phyloP scores from a whole-genome alignment of 352 stramenopile genomes.

The Thalassiosira delicatula region DNA sequence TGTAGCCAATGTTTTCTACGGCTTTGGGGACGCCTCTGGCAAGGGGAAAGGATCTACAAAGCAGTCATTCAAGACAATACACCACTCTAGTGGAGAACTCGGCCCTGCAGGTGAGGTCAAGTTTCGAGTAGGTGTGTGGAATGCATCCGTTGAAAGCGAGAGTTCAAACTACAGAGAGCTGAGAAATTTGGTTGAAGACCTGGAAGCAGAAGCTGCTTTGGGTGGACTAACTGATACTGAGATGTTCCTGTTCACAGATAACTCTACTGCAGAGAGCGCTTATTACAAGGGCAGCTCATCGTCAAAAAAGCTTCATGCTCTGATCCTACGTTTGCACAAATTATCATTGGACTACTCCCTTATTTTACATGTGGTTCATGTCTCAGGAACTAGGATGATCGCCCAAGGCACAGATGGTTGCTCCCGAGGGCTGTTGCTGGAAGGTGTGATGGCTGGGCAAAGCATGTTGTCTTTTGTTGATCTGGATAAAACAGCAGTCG shows the following conservation, averaged over 20 bases:
- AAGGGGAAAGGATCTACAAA: slow-evolving; percentile 25
- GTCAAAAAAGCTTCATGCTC: slow-evolving; percentile 39
- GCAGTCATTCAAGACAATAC: background rate
- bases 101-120: no score
- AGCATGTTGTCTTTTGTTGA: slow-evolving; percentile 1
- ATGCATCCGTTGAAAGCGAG: slow-evolving; percentile 21
- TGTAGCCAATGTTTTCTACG: slow-evolving; percentile 27
- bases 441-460: background rate
- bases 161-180: slow-evolving; percentile 62
- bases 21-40: slow-evolving; percentile 55
- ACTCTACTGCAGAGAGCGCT: slow-evolving; percentile 48
- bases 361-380: slow-evolving; percentile 52
- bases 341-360: slow-evolving; percentile 37
- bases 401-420: slow-evolving; percentile 58
- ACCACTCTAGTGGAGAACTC: background rate
- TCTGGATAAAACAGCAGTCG: background rate
- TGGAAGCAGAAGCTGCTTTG: slow-evolving; percentile 21
- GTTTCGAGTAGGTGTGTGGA: slow-evolving; percentile 34
- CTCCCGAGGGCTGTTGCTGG: slow-evolving; percentile 41
- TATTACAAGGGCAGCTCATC: slow-evolving; percentile 57
- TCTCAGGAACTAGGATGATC: slow-evolving; percentile 65
- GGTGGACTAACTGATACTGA: slow-evolving; percentile 37
- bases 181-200: slow-evolving; percentile 54
- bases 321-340: slow-evolving; percentile 48
- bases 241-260: slow-evolving; percentile 78